These are phyloP conservation scores for Wickerhamomyces rabaulensis DNA, from an alignment of 805 yeast species.

Conservation along the genomic window DNA sequence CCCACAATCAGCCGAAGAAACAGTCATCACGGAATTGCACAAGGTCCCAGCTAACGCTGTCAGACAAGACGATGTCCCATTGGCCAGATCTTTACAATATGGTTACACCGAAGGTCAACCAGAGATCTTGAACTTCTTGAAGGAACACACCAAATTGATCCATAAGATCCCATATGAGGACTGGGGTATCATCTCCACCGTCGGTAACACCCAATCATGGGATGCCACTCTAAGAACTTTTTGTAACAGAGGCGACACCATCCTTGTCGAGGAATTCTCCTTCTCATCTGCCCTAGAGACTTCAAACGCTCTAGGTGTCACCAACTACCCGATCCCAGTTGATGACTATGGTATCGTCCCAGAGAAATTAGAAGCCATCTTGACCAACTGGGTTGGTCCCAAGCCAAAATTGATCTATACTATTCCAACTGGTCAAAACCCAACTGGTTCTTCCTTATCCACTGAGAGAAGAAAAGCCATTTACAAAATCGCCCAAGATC, in stretches of 20 bases:
- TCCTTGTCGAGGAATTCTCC: constrained; percentile 75
- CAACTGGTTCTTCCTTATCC: constrained; percentile 85
- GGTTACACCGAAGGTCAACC: constrained; percentile 82
- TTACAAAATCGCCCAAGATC: constrained; percentile 74
- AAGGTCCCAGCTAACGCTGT: constrained; percentile 34
- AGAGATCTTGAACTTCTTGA: constrained; percentile 61
- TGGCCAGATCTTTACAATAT: constrained; percentile 86
- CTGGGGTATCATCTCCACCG: constrained; percentile 68
- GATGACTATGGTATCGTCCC: constrained; percentile 79
- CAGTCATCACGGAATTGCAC: constrained; percentile 29
- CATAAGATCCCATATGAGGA: constrained; percentile 46
- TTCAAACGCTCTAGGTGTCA: constrained; percentile 66
- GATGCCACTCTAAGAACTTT: constrained; percentile 79
- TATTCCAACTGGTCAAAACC: constrained; percentile 96
- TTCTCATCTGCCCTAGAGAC: constrained; percentile 85
- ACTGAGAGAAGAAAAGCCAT: constrained; percentile 71
- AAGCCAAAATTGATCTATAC: constrained; percentile 87
- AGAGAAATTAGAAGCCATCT: constrained; percentile 51
- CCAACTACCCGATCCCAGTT: constrained; percentile 67
- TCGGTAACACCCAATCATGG: constrained; percentile 90
- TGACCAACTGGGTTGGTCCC: constrained; percentile 67
- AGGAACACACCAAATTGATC: constrained; percentile 63
- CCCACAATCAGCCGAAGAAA: constrained; percentile 34
- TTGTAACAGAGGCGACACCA: constrained; percentile 72
- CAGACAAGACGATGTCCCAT: constrained; percentile 56